Evolutionary conservation across 2,329 filamentous ascomycete species (phyloP), one percentile per base, ranked within the genome.

Genomic region (Blastomyces gilchristii): DNA sequence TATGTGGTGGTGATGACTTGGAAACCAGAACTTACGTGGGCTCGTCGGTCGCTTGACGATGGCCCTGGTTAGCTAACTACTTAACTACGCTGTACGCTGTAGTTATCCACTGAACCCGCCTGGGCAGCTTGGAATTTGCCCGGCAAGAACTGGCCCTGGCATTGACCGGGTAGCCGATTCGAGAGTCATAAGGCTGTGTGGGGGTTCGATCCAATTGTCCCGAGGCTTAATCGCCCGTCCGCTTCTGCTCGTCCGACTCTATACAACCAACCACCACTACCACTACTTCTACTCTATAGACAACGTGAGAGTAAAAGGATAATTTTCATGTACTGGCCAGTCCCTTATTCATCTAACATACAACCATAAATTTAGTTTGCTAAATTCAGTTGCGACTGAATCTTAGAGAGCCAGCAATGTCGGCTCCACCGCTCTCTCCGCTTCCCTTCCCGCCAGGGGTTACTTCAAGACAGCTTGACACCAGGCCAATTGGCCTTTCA

Each of bases 401-500:
- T 16, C 18, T 57, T n/a, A 57, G n/a, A 34, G 25, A 34, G 3
- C 8, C n/a, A 14, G 58, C 64, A 34, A 66, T 66, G 60, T 65
- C 63, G 37, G 37, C 67, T 57, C 65, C 58, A 34, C 64, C 66
- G 66, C 67, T 80, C 43, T 70, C 74, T 50, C 79, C 82, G 34
- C 72, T 84, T 41, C 79, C 80, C n/a, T 77, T 89, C 2, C 83
- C 85, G 1, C 45, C 74, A 22, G 81, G 80, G 34, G 76, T 89
- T 59, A 77, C 75, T 18, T 82, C 84, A 63, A 80, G 81, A 67
- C 82, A 83, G 66, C 70, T 88, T 66, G 77, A 82, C 69, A 85
- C 84, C 56, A 75, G 75, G 5, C 72, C 78, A 52, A 81, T 80
- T 67, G 81, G 82, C 60, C 79, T 89, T 25, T 84, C 78, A 28